These are phyloP conservation scores for Metschnikowia colocasiae DNA, from an alignment of 805 yeast species.

Conservation along the genomic window DNA sequence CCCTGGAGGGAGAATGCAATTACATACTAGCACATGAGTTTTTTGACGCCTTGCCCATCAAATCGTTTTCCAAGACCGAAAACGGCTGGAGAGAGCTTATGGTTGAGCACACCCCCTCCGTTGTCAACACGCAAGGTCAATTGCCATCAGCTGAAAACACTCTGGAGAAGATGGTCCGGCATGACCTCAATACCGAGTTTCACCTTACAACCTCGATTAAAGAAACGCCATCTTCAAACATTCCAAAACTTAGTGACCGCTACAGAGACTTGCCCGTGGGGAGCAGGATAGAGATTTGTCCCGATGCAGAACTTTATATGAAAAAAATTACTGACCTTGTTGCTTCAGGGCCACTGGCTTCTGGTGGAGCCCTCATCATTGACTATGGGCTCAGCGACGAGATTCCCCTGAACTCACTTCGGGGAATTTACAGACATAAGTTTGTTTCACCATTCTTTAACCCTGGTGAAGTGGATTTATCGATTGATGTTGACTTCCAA, in stretches of 20 bases:
- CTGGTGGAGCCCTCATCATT: constrained; percentile 68
- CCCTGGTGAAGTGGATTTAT: constrained; percentile 79
- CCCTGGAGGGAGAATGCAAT: constrained; percentile 39
- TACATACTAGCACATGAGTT: constrained; percentile 81
- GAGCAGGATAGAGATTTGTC: constrained; percentile 66
- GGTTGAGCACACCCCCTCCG: constrained; percentile 53
- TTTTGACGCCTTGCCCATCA: constrained; percentile 81
- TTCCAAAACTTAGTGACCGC: constrained; percentile 51
- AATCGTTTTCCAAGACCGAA: constrained; percentile 56
- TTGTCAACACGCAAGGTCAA: constrained; percentile 31
- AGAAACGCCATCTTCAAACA: constrained; percentile 58
- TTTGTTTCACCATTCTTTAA: constrained; percentile 70
- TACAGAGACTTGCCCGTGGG: constrained; percentile 51
- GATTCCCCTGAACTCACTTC: constrained; percentile 65
- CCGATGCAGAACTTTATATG: constrained; percentile 63
- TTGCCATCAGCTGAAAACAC: constrained; percentile 18
- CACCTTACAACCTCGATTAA: constrained; percentile 54
- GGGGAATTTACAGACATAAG: constrained; percentile 71
- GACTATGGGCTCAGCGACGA: constrained; percentile 69
- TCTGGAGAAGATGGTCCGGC: constrained; percentile 4
- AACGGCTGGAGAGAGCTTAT: constrained; percentile 77
- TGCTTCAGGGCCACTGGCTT: constrained; percentile 29
- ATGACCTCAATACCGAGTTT: constrained; percentile 35
- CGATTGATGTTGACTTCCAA: constrained; percentile 79
- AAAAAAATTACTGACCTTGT: constrained; percentile 48